Evolutionary conservation across 495 filamentous ascomycete species (phyloP).

Genomic region (Penicillium longicatenatum): DNA sequence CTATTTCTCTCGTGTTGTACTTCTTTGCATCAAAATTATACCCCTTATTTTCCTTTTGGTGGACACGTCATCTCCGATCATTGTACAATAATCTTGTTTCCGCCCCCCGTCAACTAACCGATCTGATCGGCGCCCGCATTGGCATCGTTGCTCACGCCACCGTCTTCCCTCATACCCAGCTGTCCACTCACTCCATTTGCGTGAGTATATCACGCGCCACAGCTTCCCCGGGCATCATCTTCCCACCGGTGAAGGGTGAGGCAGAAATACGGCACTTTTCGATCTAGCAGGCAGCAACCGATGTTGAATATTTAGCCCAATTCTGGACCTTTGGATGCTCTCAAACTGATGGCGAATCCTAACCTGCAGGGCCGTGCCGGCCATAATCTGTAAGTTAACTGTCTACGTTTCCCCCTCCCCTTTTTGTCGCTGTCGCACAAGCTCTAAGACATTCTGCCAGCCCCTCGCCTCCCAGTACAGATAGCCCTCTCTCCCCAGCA

Average conservation of each 20-base stretch:
- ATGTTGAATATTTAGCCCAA: constrained; percentile 19
- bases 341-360: constrained; percentile 24
- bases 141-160: constrained; percentile 24
- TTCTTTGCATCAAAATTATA: background rate
- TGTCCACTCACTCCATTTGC: background rate
- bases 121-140: constrained; percentile 28
- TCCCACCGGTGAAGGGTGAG: background rate
- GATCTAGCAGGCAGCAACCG: constrained; percentile 18
- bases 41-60: constrained; percentile 1
- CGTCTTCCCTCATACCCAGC: constrained; percentile 13
- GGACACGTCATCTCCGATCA: constrained; percentile 25
- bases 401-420: background rate
- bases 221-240: background rate
- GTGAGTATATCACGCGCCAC: no score
- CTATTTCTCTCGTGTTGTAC: background rate
- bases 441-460: constrained; percentile 18
- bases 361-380: constrained; percentile 28
- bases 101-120: constrained; percentile 13
- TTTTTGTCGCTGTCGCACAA: constrained; percentile 10
- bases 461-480: constrained; percentile 25
- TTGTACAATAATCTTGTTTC: constrained; percentile 27
- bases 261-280: constrained; percentile 1
- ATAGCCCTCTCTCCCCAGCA: constrained; percentile 36
- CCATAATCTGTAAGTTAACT: constrained; percentile 27
- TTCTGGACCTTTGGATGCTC: constrained; percentile 9